A percentile compares a stretch with the other conserved stretches of the same genome.
Evolutionary conservation across 495 filamentous ascomycete species (phyloP).

Genomic region (Xylaria scruposa): DNA sequence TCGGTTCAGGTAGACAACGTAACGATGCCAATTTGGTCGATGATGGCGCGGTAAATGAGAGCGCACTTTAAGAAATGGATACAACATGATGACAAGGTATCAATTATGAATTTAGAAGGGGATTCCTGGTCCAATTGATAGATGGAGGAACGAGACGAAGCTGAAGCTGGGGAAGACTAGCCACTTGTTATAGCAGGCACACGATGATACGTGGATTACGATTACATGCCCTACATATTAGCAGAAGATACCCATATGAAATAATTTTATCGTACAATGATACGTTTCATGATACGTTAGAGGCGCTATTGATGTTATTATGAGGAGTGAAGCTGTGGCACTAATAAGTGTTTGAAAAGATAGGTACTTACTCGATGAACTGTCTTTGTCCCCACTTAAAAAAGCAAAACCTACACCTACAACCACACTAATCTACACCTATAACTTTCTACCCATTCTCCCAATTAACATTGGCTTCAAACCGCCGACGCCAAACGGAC

Average conservation of each 20-base stretch:
- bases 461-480: background rate
- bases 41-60: slow-evolving; percentile 25
- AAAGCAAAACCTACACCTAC: background rate
- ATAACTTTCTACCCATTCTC: background rate
- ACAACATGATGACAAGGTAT: background rate
- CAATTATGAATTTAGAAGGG: background rate
- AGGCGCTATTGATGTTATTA: background rate
- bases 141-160: background rate
- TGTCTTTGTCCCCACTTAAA: background rate
- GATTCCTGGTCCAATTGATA: background rate
- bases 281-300: background rate
- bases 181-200: background rate
- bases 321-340: background rate
- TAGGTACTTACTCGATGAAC: background rate
- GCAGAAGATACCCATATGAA: slow-evolving; percentile 22
- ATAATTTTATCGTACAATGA: background rate
- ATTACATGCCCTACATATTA: slow-evolving; percentile 7
- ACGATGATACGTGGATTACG: slow-evolving; percentile 1
- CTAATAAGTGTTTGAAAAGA: background rate
- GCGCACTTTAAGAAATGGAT: background rate
- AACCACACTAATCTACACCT: background rate
- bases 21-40: slow-evolving; percentile 27
- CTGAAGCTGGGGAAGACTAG: background rate
- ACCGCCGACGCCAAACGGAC: background rate
- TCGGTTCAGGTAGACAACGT: slow-evolving; percentile 28